Conservation (phyloP, 768 basidiomycete species). For the Tylopilus sp. region DNA sequence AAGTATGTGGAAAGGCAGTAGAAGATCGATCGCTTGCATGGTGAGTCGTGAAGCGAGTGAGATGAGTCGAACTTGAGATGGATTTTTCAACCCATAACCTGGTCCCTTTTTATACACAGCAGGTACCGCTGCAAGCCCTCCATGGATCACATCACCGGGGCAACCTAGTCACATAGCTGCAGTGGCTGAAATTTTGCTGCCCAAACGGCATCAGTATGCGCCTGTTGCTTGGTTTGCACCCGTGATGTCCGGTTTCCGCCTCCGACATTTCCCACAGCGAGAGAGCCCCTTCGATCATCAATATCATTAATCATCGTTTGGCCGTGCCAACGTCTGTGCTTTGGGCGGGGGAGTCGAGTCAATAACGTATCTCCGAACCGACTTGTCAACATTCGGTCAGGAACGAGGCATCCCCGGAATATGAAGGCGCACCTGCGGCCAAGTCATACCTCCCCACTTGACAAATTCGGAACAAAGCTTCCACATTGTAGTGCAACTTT, state of each 20-base stretch:
- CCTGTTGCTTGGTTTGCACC: slow-evolving; percentile 20
- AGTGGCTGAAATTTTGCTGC: slow-evolving; percentile 28
- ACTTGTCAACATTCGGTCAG: slow-evolving; percentile 21
- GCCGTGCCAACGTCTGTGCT: slow-evolving; percentile 23
- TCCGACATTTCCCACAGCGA: slow-evolving; percentile 18
- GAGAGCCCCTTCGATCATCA: slow-evolving; percentile 17
- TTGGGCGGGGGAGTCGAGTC: slow-evolving; percentile 15
- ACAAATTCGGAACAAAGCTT: slow-evolving; percentile 6
- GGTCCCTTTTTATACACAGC: slow-evolving; percentile 32
- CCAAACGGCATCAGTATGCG: slow-evolving; percentile 28
- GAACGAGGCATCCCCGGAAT: slow-evolving; percentile 17
- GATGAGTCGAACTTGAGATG: slow-evolving; percentile 6
- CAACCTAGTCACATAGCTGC: slow-evolving; percentile 33
- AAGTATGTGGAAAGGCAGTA: slow-evolving; percentile 52
- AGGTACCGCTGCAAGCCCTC: slow-evolving; percentile 27
- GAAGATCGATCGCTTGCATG: slow-evolving; percentile 35
- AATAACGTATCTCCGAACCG: slow-evolving; percentile 9
- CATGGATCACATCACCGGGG: slow-evolving; percentile 29
- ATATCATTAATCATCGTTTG: slow-evolving; percentile 11
- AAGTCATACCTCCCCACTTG: slow-evolving; percentile 13
- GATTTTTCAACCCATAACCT: background rate
- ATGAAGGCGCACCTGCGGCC: slow-evolving; percentile 10
- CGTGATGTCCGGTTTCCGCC: slow-evolving; percentile 21
- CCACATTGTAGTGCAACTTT: background rate
- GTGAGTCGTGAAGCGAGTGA: slow-evolving; percentile 5